phyloP scores from a whole-genome alignment of 495 filamentous ascomycete genomes.

The Tirmania nivea region DNA sequence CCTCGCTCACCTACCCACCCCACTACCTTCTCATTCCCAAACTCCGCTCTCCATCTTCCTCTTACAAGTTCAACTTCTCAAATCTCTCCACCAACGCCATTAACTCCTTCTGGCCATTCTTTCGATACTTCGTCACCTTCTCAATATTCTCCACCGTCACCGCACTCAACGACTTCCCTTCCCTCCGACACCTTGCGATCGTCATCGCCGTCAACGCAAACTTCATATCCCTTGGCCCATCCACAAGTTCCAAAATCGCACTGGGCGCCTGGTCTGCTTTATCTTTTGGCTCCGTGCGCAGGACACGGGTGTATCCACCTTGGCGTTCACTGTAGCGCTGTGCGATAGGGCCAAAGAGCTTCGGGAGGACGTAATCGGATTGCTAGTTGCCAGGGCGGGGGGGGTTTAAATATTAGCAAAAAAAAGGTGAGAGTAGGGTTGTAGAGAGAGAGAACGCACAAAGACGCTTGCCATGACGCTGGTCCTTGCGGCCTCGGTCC shows the following conservation, averaged over 20 bases:
- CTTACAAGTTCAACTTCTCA: conserved; percentile 20
- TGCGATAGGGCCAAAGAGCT: conserved; percentile 65
- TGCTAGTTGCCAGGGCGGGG: too few relatives aligned
- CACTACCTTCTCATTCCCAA: not conserved
- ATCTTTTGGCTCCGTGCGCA: conserved; percentile 50
- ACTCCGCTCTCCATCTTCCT: not conserved
- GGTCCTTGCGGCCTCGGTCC: conserved; percentile 50
- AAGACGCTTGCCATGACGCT: conserved; percentile 56
- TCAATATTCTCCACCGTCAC: conserved; percentile 53
- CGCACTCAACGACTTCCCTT: conserved; percentile 34
- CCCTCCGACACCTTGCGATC: conserved; percentile 37
- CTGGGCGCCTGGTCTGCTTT: conserved; percentile 58
- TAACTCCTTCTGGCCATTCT: conserved; percentile 41
- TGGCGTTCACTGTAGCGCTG: conserved; percentile 59
- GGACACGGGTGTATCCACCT: conserved; percentile 85
- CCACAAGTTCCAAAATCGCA: conserved; percentile 89
- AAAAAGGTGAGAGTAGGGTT: not conserved
- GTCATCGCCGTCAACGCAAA: conserved; percentile 78
- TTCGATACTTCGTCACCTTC: conserved; percentile 68
- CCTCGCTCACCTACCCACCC: not conserved
- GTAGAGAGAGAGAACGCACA: conserved; percentile 31
- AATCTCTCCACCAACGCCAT: conserved; percentile 49
- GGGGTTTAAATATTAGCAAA: too few relatives aligned
- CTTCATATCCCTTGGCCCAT: conserved; percentile 84
- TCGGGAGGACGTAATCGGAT: conserved; percentile 66